Evolutionary conservation across 2,329 filamentous ascomycete genomes (phyloP), one percentile per base, ranked within the genome.

Genomic region (Aspergillus ustus): DNA sequence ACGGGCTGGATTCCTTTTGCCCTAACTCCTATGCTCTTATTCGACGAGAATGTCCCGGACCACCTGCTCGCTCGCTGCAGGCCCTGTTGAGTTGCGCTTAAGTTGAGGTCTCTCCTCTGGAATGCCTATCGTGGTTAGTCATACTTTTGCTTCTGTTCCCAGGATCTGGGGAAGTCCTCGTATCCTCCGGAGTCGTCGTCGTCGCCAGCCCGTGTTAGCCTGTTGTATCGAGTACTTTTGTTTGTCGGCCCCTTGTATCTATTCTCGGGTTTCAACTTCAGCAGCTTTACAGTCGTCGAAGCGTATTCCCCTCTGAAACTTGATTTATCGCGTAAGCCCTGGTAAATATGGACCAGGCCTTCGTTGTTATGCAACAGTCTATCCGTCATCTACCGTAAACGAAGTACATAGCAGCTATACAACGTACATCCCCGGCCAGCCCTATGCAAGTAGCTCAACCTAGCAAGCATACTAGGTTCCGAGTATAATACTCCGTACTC

Each of bases 21-120:
- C 11, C 20, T 48, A 9, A 13, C 11, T n/a, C n/a, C n/a, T 48
- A 13, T 15, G 8, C 7, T 6, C 9, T 22, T 15, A 48, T 48
- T 48, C 19, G 45, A 25, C 19, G 11, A 48, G 15, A 48, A 48
- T 15, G 6, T 28, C 19, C 19, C 45, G 51, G 25, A 29, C 52
- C 37, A 22, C 64, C 71, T 66, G 72, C 34, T 40, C 31, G 31
- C 31, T 34, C 34, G 13, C 34, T 40, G 34, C 34, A 40, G 34
- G 11, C 34, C 34, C 34, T 40, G 34, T 40, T 40, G 34, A 40
- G 34, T 34, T 7, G 31, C 67, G 66, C 62, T 22, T 56, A n/a
- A 52, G 40, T 43, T 15, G 37, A 52, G 52, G 46, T 44, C 31
- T 58, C 46, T 59, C 57, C 49, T 25, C 28, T 45, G 57, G 28